Evolutionary conservation across 2,329 filamentous ascomycete species (phyloP).

Genomic region (Hypoxylon sp.): DNA sequence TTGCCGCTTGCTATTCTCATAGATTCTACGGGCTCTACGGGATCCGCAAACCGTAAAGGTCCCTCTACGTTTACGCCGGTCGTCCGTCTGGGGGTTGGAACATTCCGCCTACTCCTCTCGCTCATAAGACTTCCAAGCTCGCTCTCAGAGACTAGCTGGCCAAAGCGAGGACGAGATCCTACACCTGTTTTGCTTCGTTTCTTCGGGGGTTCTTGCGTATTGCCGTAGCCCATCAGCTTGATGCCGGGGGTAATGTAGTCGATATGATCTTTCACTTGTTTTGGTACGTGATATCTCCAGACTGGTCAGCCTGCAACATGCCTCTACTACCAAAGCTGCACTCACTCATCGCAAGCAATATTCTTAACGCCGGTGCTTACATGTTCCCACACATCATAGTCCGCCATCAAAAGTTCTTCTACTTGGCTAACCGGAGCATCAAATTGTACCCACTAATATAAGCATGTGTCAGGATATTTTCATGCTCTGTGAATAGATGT

Average conservation of each 20-base stretch:
- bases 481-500: not conserved
- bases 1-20: conserved; percentile 44
- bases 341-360: conserved; percentile 57
- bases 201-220: conserved; percentile 41
- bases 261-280: conserved; percentile 62
- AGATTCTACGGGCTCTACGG: conserved; percentile 40
- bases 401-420: conserved; percentile 58
- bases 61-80: conserved; percentile 42
- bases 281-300: conserved; percentile 63
- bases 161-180: conserved; percentile 23
- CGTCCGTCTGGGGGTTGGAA: conserved; percentile 22
- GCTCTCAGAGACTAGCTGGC: conserved; percentile 29
- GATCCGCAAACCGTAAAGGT: conserved; percentile 44
- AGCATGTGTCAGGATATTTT: not conserved
- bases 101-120: conserved; percentile 33
- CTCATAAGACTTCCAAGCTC: conserved; percentile 36
- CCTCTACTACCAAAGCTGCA: not conserved
- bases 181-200: conserved; percentile 30
- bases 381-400: conserved; percentile 61
- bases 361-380: conserved; percentile 55
- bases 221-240: conserved; percentile 58
- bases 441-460: conserved; percentile 60
- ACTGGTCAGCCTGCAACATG: conserved; percentile 3
- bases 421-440: conserved; percentile 58
- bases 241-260: conserved; percentile 71